Evolutionary conservation across 2,329 filamentous ascomycete genomes (phyloP).

Genomic region (Coniochaeta sp.): DNA sequence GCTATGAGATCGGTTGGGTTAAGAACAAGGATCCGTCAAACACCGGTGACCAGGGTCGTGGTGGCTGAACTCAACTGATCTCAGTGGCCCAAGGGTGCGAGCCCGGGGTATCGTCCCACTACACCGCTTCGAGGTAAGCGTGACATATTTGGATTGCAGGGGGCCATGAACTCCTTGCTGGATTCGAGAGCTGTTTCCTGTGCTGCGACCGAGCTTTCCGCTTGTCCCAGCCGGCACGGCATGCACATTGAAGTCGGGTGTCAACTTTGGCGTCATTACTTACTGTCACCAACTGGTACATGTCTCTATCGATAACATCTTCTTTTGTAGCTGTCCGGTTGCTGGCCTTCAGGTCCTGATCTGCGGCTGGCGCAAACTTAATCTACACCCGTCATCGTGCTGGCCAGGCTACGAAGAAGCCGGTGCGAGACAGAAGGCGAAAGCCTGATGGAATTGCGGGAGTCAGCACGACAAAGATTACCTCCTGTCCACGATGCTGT

Average conservation of each 20-base stretch:
- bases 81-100: not conserved
- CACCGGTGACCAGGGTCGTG: not conserved
- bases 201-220: not conserved
- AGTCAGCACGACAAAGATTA: not conserved
- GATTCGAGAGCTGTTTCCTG: not conserved
- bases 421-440: not conserved
- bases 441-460: not conserved
- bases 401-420: not conserved
- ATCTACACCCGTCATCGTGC: not conserved
- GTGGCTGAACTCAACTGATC: not conserved
- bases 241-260: not conserved
- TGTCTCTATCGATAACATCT: not conserved
- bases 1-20: not conserved
- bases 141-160: not conserved
- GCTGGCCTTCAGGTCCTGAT: not conserved
- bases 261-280: not conserved
- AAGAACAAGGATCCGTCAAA: not conserved
- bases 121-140: not conserved
- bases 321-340: not conserved
- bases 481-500: not conserved
- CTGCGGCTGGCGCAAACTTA: not conserved
- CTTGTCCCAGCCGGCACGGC: not conserved
- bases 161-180: not conserved
- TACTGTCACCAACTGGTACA: not conserved
- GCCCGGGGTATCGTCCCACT: not conserved